Percentiles rank a stretch among this genome's conserved stretches.
These are phyloP conservation scores for Solanum pimpinellifolium DNA, from an alignment of 257 asterid genomes.

Conservation along the genomic window DNA sequence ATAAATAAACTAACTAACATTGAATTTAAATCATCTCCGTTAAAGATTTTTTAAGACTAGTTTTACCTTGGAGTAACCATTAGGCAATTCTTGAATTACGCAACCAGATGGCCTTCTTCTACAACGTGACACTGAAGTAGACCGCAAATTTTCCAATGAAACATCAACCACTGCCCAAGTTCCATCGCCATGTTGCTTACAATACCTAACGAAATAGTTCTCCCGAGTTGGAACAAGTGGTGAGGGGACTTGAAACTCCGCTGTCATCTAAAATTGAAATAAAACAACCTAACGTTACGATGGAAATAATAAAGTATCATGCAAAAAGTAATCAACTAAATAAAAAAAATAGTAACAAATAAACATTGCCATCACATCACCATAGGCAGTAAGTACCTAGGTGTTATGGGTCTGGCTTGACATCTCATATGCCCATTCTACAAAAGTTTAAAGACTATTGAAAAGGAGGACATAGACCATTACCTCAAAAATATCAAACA, in stretches of 20 bases:
- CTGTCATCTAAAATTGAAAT: slow-evolving; percentile 26
- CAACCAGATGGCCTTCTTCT: slow-evolving; percentile 58
- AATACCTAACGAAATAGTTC: slow-evolving; percentile 35
- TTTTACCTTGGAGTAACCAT: slow-evolving; percentile 49
- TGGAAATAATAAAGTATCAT: background rate
- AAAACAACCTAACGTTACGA: background rate
- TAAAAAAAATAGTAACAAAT: background rate
- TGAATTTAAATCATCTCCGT: background rate
- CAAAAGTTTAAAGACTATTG: background rate
- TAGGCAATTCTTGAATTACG: slow-evolving; percentile 45
- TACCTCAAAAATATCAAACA: background rate
- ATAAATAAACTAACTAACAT: background rate
- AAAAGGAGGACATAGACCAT: background rate
- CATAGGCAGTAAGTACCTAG: background rate
- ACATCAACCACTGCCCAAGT: slow-evolving; percentile 58
- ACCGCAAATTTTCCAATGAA: slow-evolving; percentile 35
- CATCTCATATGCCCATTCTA: background rate
- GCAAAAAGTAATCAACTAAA: no score
- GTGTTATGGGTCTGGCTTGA: background rate
- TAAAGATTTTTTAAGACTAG: no score
- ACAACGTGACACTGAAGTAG: slow-evolving; percentile 19
- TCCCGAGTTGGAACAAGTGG: slow-evolving; percentile 49
- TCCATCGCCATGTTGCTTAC: slow-evolving; percentile 37
- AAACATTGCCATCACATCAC: background rate
- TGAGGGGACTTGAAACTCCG: slow-evolving; percentile 54